Base-by-base conservation (phyloP, 2,329 filamentous ascomycete species). In the Alternaria angustiovoidea region DNA sequence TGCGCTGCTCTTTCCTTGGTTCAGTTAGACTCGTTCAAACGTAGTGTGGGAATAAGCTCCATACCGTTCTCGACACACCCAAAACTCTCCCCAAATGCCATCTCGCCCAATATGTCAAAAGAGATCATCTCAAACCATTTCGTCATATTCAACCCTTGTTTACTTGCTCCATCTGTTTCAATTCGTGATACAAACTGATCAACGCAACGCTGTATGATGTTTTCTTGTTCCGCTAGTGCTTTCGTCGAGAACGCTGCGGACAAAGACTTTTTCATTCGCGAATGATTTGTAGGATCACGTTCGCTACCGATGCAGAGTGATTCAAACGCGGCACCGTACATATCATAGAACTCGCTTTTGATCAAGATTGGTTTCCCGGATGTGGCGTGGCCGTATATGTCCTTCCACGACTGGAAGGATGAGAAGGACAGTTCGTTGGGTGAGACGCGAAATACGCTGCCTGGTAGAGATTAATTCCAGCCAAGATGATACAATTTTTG, bases 381-480 rank as follows among this genome's bases (percentile, higher is more conserved):
- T 2, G 24, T n/a, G 14, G 22, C 16, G 36, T 41, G 24, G 16
- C 49, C 49, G 6, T 52, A 52, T n/a, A 52, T 52, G 24, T 22
- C 36, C 20, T 52, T 52, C 49, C 49, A 52, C 16, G 49, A 52
- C 16, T 2, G 20, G 16, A 42, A 9, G 7, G 49, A 52, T 14
- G 49, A 24, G 36, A 52, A 52, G n/a, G 49, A 52, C 34, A 52
- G 8, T 30, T 52, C 49, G 20, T 52, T 52, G 36, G 49, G 49
- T 18, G 49, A 52, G 22, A 52, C 49, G 34, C 49, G 49, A 20
- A 52, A 28, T 11, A 52, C 49, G 41, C 20, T 43, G 0, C 41
- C 18, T 20, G 20, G 3, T 14, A 1, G 3, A 20, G 24, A 24
- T 43, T 20, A 20, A 3, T 43, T 16, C 9, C 18, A 24, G n/a